Percentiles rank a stretch among this genome's conserved stretches.
Evolutionary conservation across 495 filamentous ascomycete species (phyloP).

Genomic region (Hypoxylon perforatum): DNA sequence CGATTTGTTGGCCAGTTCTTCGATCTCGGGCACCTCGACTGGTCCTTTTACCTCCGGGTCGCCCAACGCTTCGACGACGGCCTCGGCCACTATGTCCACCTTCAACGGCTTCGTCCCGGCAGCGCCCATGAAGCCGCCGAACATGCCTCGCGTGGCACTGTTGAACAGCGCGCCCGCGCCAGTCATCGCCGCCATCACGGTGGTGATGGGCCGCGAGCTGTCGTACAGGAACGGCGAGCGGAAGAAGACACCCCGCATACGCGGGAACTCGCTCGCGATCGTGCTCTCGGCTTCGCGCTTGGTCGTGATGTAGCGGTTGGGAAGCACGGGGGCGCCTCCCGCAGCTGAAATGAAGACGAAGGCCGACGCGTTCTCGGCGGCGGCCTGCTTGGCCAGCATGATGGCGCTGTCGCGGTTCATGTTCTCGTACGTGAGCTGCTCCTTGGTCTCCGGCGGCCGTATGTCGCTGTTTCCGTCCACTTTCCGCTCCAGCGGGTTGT

Average conservation of each 20-base stretch:
- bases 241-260: conserved; percentile 82
- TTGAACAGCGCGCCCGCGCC: conserved; percentile 77
- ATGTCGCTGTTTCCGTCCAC: conserved; percentile 65
- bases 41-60: conserved; percentile 75
- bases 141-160: conserved; percentile 73
- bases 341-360: conserved; percentile 93
- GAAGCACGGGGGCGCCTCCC: conserved; percentile 83
- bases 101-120: conserved; percentile 87
- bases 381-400: conserved; percentile 84
- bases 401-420: conserved; percentile 95
- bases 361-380: conserved; percentile 67
- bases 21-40: conserved; percentile 74
- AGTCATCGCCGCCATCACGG: conserved; percentile 82
- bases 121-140: conserved; percentile 79
- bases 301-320: conserved; percentile 85
- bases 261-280: conserved; percentile 75
- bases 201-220: conserved; percentile 78
- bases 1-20: conserved; percentile 75
- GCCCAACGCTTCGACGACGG: conserved; percentile 80
- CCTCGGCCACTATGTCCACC: conserved; percentile 85
- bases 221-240: conserved; percentile 93
- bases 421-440: conserved; percentile 92
- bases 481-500: conserved; percentile 70
- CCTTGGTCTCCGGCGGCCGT: conserved; percentile 70
- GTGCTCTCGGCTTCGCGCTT: conserved; percentile 90